Conservation (phyloP, 805 yeast species). For the Candida nonsorbophila region DNA sequence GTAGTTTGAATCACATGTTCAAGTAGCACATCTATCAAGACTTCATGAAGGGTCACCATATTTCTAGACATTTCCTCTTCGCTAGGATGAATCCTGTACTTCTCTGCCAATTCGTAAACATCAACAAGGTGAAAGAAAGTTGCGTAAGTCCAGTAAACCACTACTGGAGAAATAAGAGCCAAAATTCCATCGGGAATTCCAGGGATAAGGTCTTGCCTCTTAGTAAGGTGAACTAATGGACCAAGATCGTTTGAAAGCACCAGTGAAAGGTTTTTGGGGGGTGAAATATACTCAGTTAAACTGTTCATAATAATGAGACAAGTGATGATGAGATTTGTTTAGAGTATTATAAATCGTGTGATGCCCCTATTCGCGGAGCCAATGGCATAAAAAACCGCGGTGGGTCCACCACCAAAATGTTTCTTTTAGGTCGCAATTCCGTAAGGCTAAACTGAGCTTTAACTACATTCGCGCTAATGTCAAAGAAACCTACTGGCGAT, state of each 20-base stretch:
- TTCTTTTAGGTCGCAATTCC: too few relatives aligned
- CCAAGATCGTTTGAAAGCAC: too few relatives aligned
- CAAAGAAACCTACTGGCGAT: slow-evolving; percentile 51
- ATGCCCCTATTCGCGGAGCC: too few relatives aligned
- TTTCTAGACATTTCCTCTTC: slow-evolving; percentile 77
- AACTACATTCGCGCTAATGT: too few relatives aligned
- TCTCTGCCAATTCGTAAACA: slow-evolving; percentile 66
- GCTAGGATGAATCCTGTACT: slow-evolving; percentile 86
- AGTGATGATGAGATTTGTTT: too few relatives aligned
- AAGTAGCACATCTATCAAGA: slow-evolving; percentile 71
- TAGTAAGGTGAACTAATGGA: slow-evolving; percentile 12
- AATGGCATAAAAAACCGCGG: too few relatives aligned
- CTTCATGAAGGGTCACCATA: slow-evolving; percentile 65
- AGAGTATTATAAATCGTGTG: too few relatives aligned
- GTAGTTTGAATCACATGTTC: slow-evolving; percentile 83
- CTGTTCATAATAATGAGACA: too few relatives aligned
- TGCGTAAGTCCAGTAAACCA: slow-evolving; percentile 81
- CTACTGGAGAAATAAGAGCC: slow-evolving; percentile 70
- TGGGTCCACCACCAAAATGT: too few relatives aligned
- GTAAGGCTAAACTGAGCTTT: too few relatives aligned
- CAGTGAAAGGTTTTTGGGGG: too few relatives aligned
- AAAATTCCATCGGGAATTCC: slow-evolving; percentile 69
- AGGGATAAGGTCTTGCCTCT: slow-evolving; percentile 42
- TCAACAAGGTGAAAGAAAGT: slow-evolving; percentile 72
- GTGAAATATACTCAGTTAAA: too few relatives aligned